Conservation (phyloP, 345 rosid genomes). For the Populus deltoides region DNA sequence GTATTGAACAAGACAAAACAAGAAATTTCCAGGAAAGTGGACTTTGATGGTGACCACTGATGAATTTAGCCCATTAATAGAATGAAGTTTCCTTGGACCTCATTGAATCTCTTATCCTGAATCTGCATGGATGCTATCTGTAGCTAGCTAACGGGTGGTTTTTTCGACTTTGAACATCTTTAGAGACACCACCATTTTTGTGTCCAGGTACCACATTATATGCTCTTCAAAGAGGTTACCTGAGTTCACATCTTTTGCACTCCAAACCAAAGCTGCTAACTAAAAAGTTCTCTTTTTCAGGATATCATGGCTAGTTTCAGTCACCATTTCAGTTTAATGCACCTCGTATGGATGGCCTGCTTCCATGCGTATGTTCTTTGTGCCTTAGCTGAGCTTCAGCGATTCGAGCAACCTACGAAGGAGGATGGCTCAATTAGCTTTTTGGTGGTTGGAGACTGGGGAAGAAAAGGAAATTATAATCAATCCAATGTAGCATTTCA, state of each 20-base stretch:
- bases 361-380: neutral
- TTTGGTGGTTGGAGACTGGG: constrained; percentile 21
- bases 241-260: no score
- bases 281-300: neutral
- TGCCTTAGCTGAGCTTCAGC: constrained; percentile 7
- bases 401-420: constrained; percentile 9
- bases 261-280: neutral
- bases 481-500: constrained; percentile 13
- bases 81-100: neutral
- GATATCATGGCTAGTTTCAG: neutral
- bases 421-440: constrained; percentile 15
- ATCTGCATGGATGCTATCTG: neutral
- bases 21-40: neutral
- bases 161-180: neutral
- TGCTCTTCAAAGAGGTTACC: no score
- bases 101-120: neutral
- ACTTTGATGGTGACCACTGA: neutral
- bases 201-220: neutral
- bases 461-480: constrained; percentile 9
- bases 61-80: neutral
- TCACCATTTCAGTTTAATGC: neutral
- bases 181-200: neutral
- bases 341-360: neutral
- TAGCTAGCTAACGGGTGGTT: neutral
- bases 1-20: neutral